A percentile compares a stretch with the other conserved stretches of the same genome.
These are phyloP conservation scores for Dendrocalamus sinicus DNA, from an alignment of 176 grass and related monocot species.

Conservation along the genomic window DNA sequence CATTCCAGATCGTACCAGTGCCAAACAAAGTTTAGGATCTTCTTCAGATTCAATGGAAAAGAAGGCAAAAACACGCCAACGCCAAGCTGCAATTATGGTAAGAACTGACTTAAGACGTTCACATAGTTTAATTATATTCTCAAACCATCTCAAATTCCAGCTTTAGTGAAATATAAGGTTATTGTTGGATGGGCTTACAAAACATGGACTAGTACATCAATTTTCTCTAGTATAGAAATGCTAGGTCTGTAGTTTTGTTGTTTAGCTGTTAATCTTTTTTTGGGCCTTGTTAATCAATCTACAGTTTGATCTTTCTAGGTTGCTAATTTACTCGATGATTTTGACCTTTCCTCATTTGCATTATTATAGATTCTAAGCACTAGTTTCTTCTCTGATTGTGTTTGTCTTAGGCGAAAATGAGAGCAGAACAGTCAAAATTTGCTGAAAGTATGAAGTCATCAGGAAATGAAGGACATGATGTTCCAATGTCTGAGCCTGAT, in stretches of 20 bases:
- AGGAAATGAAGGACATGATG: slow-evolving; percentile 49
- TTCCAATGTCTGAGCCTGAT: slow-evolving; percentile 60
- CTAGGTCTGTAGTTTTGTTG: slow-evolving; percentile 12
- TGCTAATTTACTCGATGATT: slow-evolving; percentile 14
- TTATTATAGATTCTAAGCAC: slow-evolving; percentile 15
- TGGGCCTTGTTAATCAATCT: neutral
- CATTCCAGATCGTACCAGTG: slow-evolving; percentile 41
- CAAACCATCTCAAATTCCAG: neutral
- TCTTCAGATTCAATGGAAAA: slow-evolving; percentile 72
- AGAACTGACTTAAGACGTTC: neutral
- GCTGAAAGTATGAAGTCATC: slow-evolving; percentile 67
- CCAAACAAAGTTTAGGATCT: slow-evolving; percentile 39
- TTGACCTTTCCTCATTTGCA: slow-evolving; percentile 1
- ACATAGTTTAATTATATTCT: slow-evolving; percentile 9
- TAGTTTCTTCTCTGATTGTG: slow-evolving; percentile 23
- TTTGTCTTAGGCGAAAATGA: slow-evolving; percentile 89
- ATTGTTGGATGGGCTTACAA: slow-evolving; percentile 1
- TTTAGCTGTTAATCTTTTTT: slow-evolving; percentile 13
- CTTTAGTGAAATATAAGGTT: neutral
- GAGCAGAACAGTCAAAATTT: slow-evolving; percentile 90
- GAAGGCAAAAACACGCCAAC: slow-evolving; percentile 82
- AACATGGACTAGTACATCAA: neutral
- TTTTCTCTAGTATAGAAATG: slow-evolving; percentile 14
- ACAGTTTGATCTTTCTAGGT: neutral
- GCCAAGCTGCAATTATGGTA: slow-evolving; percentile 98